Evolutionary conservation across 345 rosid species (phyloP).

Genomic region (Gossypium bickii): DNA sequence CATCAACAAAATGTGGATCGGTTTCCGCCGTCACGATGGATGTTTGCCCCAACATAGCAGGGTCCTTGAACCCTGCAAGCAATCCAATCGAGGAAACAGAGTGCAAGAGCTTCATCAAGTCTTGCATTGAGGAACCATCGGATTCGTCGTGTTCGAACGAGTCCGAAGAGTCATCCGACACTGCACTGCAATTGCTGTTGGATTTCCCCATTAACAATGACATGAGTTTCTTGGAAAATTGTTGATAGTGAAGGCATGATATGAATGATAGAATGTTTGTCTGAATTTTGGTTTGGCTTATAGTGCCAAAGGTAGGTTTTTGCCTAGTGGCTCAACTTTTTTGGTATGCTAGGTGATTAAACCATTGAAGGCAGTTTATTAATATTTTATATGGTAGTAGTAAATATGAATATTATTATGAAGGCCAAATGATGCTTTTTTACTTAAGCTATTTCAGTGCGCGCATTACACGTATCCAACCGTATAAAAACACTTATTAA

Average conservation of each 20-base stretch:
- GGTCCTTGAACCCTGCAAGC: constrained; percentile 27
- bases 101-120: constrained; percentile 45
- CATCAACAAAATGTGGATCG: constrained; percentile 52
- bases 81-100: constrained; percentile 35
- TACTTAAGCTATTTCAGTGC: too few species aligned
- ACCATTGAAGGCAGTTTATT: background rate
- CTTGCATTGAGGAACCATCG: constrained; percentile 23
- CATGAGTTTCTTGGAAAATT: constrained; percentile 76
- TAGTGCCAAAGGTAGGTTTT: too few species aligned
- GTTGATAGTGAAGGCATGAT: constrained; percentile 21
- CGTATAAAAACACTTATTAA: too few species aligned
- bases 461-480: too few species aligned
- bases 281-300: too few species aligned
- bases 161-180: constrained; percentile 69
- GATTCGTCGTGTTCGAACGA: constrained; percentile 51
- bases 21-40: constrained; percentile 38
- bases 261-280: too few species aligned
- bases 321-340: too few species aligned
- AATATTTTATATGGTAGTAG: background rate
- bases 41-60: constrained; percentile 24
- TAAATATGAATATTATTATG: background rate
- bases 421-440: too few species aligned
- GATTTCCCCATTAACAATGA: constrained; percentile 91
- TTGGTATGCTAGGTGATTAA: background rate
- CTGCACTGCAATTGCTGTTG: constrained; percentile 68